Conservation (phyloP, 2,329 filamentous ascomycete genomes). For the Trichoderma lentiforme region DNA sequence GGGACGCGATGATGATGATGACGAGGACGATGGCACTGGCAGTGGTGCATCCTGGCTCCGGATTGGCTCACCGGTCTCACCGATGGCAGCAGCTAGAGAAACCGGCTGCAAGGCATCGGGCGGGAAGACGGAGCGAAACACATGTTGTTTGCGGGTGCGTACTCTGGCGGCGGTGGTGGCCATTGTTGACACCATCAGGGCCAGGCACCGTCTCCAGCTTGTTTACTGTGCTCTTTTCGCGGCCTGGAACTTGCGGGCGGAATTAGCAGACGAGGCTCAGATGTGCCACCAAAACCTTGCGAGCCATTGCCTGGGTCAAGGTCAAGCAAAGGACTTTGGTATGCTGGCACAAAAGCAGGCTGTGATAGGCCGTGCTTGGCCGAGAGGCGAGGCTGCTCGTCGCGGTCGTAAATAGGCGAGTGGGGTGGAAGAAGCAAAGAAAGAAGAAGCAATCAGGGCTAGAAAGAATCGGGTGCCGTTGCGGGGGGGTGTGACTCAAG, state of each 20-base stretch:
- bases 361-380: not conserved
- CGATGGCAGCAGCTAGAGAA: constrained; percentile 39
- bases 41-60: constrained; percentile 37
- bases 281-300: not conserved
- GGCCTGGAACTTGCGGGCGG: constrained; percentile 8
- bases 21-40: constrained; percentile 21
- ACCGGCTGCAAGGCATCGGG: constrained; percentile 49
- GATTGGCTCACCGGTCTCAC: constrained; percentile 45
- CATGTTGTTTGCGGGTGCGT: constrained; percentile 45
- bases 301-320: not conserved
- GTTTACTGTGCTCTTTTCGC: not conserved
- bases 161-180: constrained; percentile 42
- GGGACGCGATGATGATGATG: constrained; percentile 19
- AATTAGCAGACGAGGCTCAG: constrained; percentile 14
- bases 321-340: not conserved
- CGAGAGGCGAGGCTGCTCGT: constrained; percentile 5
- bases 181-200: not conserved
- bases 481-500: not conserved
- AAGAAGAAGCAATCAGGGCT: not conserved
- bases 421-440: constrained; percentile 8
- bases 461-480: not conserved
- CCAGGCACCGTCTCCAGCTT: not conserved
- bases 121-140: constrained; percentile 56
- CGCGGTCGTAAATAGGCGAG: constrained; percentile 2
- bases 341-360: not conserved